phyloP scores from a whole-genome alignment of 768 basidiomycete species.

The Russula dissimulans region DNA sequence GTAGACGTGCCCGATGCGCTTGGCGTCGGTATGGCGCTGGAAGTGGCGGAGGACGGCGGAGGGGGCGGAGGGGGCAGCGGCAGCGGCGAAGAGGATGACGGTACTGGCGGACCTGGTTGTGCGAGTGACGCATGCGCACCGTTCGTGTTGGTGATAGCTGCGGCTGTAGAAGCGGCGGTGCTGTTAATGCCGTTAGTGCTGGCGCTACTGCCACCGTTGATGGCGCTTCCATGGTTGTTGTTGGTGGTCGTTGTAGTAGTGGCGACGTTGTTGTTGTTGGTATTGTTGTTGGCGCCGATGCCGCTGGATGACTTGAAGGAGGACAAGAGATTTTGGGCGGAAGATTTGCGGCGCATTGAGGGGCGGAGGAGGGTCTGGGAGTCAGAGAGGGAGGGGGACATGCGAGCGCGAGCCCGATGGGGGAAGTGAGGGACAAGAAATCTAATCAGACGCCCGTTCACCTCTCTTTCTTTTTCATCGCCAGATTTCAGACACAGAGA shows the following conservation, averaged over 20 bases:
- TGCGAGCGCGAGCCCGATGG: neutral
- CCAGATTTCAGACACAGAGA: conserved; percentile 14
- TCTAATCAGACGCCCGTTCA: conserved; percentile 8
- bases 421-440: neutral
- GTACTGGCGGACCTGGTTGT: neutral
- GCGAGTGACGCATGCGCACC: neutral
- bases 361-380: conserved; percentile 34
- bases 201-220: neutral
- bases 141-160: neutral
- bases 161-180: neutral
- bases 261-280: neutral
- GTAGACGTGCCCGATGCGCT: conserved; percentile 21
- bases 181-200: neutral
- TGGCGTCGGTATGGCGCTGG: conserved; percentile 17
- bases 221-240: neutral
- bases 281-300: neutral
- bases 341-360: conserved; percentile 74
- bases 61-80: neutral
- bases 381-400: conserved; percentile 21
- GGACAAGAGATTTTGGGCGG: conserved; percentile 72
- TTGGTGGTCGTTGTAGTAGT: neutral
- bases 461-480: neutral
- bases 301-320: conserved; percentile 46
- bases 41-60: conserved; percentile 5
- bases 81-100: neutral